Evolutionary conservation across 495 filamentous ascomycete species (phyloP).

Genomic region (Poronia punctata): DNA sequence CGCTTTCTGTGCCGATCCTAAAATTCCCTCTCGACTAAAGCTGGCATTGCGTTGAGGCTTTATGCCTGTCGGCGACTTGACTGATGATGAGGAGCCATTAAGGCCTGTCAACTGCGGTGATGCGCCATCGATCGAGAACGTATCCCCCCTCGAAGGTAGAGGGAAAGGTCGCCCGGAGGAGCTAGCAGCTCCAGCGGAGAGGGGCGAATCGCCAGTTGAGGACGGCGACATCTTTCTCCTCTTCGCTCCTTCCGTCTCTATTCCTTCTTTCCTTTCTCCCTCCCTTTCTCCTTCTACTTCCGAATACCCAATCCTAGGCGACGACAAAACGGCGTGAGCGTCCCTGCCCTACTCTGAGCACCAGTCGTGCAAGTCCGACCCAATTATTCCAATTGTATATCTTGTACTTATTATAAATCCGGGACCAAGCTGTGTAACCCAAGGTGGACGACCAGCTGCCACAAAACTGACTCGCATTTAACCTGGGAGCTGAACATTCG

Average conservation of each 20-base stretch:
- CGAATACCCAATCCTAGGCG: background rate
- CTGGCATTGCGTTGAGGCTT: slow-evolving; percentile 40
- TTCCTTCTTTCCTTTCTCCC: no score
- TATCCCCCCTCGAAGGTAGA: slow-evolving; percentile 36
- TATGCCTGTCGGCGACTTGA: slow-evolving; percentile 45
- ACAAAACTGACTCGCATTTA: slow-evolving; percentile 20
- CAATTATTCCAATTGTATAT: background rate
- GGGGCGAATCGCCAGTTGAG: slow-evolving; percentile 45
- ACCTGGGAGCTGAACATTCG: slow-evolving; percentile 12
- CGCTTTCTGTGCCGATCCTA: slow-evolving; percentile 51
- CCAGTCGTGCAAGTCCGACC: background rate
- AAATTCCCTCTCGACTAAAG: slow-evolving; percentile 51
- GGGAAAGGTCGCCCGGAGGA: slow-evolving; percentile 36
- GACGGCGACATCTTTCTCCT: slow-evolving; percentile 47
- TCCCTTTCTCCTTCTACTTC: no score
- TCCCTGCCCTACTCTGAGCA: slow-evolving; percentile 5
- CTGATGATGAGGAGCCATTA: slow-evolving; percentile 31
- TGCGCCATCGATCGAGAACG: slow-evolving; percentile 41
- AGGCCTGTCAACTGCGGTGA: slow-evolving; percentile 34
- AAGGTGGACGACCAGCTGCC: slow-evolving; percentile 2
- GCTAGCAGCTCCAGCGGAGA: slow-evolving; percentile 33
- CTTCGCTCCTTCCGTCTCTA: no score
- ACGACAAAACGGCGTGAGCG: slow-evolving; percentile 4
- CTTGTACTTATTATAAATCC: background rate
- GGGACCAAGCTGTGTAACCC: slow-evolving; percentile 4